These are phyloP conservation scores for Scheffersomyces amazonensis DNA, from an alignment of 805 yeast species.

Conservation along the genomic window DNA sequence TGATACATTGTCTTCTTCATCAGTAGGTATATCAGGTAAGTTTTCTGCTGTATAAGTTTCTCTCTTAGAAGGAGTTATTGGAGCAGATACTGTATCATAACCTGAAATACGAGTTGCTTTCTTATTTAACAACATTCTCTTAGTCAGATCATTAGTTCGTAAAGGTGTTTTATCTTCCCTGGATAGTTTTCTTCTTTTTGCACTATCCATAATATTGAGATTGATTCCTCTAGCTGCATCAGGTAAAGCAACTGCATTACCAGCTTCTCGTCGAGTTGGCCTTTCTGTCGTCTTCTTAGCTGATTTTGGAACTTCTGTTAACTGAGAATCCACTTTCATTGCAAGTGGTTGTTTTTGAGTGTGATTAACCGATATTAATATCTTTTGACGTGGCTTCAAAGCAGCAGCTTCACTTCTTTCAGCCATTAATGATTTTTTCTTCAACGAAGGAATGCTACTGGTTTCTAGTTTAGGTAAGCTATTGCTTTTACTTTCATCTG, in stretches of 20 bases:
- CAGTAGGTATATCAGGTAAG: conserved; percentile 41
- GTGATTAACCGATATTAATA: conserved; percentile 4
- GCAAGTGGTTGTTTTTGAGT: neutral
- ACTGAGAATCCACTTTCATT: neutral
- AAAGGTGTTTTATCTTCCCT: neutral
- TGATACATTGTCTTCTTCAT: conserved; percentile 31
- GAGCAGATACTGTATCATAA: neutral
- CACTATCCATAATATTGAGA: neutral
- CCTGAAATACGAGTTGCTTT: neutral
- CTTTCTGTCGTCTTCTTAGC: conserved; percentile 1
- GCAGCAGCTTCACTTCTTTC: conserved; percentile 24
- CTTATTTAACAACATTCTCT: neutral
- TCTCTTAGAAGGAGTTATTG: conserved; percentile 3
- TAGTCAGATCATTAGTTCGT: neutral
- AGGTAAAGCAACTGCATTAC: conserved; percentile 35
- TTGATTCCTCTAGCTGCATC: conserved; percentile 33
- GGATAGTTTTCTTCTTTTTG: neutral
- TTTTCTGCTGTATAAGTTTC: conserved; percentile 13
- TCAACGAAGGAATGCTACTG: conserved; percentile 15
- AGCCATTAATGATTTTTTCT: conserved; percentile 27
- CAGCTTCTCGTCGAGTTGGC: conserved; percentile 6
- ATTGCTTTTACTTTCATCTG: conserved; percentile 9
- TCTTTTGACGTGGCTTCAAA: conserved; percentile 22
- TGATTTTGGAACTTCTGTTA: conserved; percentile 2
- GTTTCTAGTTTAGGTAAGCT: conserved; percentile 13